Evolutionary conservation across 2,329 filamentous ascomycete genomes (phyloP).

Genomic region (Lecanicillium sp.): DNA sequence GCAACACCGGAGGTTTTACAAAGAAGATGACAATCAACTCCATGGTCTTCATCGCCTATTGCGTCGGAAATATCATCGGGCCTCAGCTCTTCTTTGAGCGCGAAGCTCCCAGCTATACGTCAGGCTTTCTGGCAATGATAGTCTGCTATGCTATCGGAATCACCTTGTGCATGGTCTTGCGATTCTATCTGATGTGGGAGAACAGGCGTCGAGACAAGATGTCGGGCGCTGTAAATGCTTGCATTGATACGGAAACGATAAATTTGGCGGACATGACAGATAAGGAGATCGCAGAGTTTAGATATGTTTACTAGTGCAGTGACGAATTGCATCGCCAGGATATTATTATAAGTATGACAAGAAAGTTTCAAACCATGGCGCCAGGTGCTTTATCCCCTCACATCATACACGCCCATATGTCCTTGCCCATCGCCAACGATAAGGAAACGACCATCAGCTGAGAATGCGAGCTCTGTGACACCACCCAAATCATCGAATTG

Average conservation of each 20-base stretch:
- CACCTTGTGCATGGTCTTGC: constrained; percentile 34
- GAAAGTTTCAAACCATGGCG: too few relatives aligned
- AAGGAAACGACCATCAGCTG: constrained; percentile 30
- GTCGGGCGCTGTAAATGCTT: neutral
- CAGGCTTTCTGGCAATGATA: constrained; percentile 56
- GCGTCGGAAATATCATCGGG: constrained; percentile 54
- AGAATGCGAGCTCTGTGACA: constrained; percentile 34
- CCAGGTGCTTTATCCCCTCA: constrained; percentile 19
- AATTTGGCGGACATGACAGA: constrained; percentile 44
- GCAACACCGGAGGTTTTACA: constrained; percentile 54
- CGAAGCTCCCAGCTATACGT: constrained; percentile 55
- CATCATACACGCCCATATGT: constrained; percentile 30
- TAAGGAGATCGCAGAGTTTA: constrained; percentile 46
- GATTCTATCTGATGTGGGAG: constrained; percentile 44
- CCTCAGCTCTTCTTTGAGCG: constrained; percentile 54
- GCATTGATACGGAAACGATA: constrained; percentile 4
- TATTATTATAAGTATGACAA: neutral
- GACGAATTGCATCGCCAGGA: neutral
- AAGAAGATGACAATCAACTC: constrained; percentile 55
- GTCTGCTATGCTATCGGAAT: constrained; percentile 51
- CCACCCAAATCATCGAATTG: constrained; percentile 29
- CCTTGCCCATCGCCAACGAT: constrained; percentile 31
- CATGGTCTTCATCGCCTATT: constrained; percentile 53
- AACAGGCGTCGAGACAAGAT: constrained; percentile 46
- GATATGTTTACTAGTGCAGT: constrained; percentile 41